phyloP scores from a whole-genome alignment of 2,329 filamentous ascomycete genomes.

The Cytospora mali region DNA sequence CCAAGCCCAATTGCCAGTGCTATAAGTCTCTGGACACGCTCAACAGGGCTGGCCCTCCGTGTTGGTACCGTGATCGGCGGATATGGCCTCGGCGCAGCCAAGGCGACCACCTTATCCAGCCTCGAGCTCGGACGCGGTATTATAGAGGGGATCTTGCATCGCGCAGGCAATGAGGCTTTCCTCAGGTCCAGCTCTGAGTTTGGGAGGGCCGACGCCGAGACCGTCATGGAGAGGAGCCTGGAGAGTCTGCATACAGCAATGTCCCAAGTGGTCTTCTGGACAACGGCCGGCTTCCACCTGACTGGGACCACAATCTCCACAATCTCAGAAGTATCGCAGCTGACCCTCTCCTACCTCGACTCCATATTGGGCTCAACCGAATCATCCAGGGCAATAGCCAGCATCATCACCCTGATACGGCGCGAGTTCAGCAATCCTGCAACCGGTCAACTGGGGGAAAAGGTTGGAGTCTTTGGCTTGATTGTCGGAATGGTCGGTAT shows the following conservation, averaged over 20 bases:
- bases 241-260: conserved; percentile 60
- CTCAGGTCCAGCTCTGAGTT: conserved; percentile 49
- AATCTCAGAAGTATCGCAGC: conserved; percentile 58
- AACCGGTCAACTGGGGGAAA: conserved; percentile 61
- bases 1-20: conserved; percentile 59
- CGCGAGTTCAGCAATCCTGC: conserved; percentile 66
- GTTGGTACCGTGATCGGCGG: conserved; percentile 55
- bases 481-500: conserved; percentile 62
- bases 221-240: conserved; percentile 58
- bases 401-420: conserved; percentile 65
- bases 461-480: conserved; percentile 63
- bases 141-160: conserved; percentile 56
- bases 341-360: conserved; percentile 62
- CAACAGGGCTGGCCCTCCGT: conserved; percentile 59
- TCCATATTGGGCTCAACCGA: conserved; percentile 70
- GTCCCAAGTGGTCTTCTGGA: conserved; percentile 62
- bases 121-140: conserved; percentile 59
- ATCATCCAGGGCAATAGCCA: conserved; percentile 67
- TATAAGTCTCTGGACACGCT: conserved; percentile 63
- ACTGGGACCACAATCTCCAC: conserved; percentile 58
- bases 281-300: conserved; percentile 61
- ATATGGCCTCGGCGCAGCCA: conserved; percentile 56
- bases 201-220: conserved; percentile 56
- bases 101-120: conserved; percentile 58
- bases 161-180: conserved; percentile 55